Base-by-base conservation (phyloP, 2,329 filamentous ascomycete species). In the Bipolaris bicolor region DNA sequence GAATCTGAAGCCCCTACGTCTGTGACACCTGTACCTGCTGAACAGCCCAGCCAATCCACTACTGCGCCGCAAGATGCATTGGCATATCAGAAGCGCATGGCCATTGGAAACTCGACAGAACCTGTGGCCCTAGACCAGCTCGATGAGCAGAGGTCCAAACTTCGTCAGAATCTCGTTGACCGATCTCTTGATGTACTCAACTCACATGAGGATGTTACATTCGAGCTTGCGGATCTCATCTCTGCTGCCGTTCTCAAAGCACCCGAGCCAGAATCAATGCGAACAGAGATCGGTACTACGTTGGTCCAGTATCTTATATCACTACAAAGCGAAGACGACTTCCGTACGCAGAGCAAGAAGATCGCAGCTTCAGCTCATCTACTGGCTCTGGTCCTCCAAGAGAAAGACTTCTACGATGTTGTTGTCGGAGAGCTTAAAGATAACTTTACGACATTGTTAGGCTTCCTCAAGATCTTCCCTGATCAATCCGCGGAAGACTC, bases 301-400 rank as follows among this genome's bases (percentile, higher is more conserved):
- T 80, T 99, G 44, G 88, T 93, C 4, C 89, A 90, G 68, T 96
- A 92, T 0, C 80, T 99, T 11, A 89, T 96, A 46, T 88, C 86
- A 9, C 75, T 88, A 49, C 83, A 86, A 67, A 81, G 80, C 62
- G 84, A 84, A 44, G 83, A 84, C 29, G 82, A 86, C 58, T 80
- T 84, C 64, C 78, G 81, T 51, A 77, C 78, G 16, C 79, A 81
- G 24, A 84, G 85, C 40, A 85, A 86, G 68, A 94, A 92, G 73
- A 87, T 99, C 64, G 90, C 92, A 18, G 91, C 95, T 1, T 97
- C 96, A 77, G 92, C 95, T 16, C 94, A 99, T 77, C 83, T 99
- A 13, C 82, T 99, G 10, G 95, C 92, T 3, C 80, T 99, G 36
- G 86, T 98, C 51, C 83, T 98, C 16, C 92, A 96, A 70, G 90